phyloP scores from a whole-genome alignment of 345 rosid species.

The Cardamine resedifolia region DNA sequence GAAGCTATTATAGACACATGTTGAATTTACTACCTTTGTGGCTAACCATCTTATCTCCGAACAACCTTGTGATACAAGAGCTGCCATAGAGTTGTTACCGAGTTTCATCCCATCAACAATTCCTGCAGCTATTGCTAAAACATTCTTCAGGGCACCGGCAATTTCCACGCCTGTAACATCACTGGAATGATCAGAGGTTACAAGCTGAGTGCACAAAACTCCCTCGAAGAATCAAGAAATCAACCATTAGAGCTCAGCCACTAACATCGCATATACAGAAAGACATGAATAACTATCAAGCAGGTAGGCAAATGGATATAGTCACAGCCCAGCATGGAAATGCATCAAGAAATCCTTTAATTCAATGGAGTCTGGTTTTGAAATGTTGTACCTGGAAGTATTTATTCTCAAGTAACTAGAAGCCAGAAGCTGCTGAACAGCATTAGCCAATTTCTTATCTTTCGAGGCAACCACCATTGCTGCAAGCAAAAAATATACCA shows the following conservation, averaged over 20 bases:
- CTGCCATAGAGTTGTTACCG: constrained; percentile 97
- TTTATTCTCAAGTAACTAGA: constrained; percentile 80
- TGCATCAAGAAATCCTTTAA: background rate
- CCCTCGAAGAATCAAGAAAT: constrained; percentile 12
- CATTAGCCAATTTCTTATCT: constrained; percentile 74
- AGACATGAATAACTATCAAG: constrained; percentile 17
- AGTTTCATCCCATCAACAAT: constrained; percentile 93
- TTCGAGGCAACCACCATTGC: constrained; percentile 97
- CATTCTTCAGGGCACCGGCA: constrained; percentile 94
- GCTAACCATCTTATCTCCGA: constrained; percentile 95
- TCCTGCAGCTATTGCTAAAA: constrained; percentile 94
- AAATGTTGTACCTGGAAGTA: constrained; percentile 70
- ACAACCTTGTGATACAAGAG: constrained; percentile 94
- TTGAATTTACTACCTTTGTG: constrained; percentile 62
- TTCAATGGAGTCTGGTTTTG: background rate
- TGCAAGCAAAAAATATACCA: constrained; percentile 32
- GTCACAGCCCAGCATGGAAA: background rate
- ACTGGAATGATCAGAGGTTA: constrained; percentile 82
- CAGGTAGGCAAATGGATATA: background rate
- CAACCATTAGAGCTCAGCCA: constrained; percentile 14
- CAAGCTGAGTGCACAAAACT: constrained; percentile 51
- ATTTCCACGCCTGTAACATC: constrained; percentile 98
- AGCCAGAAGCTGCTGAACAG: constrained; percentile 83
- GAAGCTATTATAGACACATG: background rate
- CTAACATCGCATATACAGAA: background rate